Percentiles rank a stretch among this genome's conserved stretches.
Evolutionary conservation across 1,139 yeast species (phyloP).

Genomic region (Pichia sp.): DNA sequence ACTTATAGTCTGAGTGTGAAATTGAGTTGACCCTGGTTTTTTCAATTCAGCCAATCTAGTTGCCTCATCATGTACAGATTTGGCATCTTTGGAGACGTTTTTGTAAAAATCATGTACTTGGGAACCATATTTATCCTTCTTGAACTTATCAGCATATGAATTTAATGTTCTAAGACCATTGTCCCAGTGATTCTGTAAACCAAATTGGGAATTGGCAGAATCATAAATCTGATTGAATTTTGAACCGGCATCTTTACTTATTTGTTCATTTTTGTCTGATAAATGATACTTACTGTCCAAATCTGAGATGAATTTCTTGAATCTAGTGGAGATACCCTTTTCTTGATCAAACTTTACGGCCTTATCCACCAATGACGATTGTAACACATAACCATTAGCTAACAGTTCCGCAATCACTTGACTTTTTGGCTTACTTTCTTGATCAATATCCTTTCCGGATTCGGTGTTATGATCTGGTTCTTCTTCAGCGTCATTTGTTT

Average conservation of each 20-base stretch:
- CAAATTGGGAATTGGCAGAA: slow-evolving; percentile 31
- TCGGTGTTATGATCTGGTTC: slow-evolving; percentile 27
- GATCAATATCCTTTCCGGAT: slow-evolving; percentile 32
- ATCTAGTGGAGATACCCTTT: slow-evolving; percentile 52
- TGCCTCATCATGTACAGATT: slow-evolving; percentile 67
- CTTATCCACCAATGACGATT: slow-evolving; percentile 53
- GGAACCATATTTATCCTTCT: slow-evolving; percentile 35
- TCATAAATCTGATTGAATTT: slow-evolving; percentile 3
- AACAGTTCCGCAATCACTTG: slow-evolving; percentile 71
- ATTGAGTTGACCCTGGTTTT: slow-evolving; percentile 21
- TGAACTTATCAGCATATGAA: slow-evolving; percentile 39
- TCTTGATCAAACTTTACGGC: slow-evolving; percentile 57
- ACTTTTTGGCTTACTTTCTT: slow-evolving; percentile 72
- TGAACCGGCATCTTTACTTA: slow-evolving; percentile 17
- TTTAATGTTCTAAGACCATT: slow-evolving; percentile 30
- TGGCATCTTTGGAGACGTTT: slow-evolving; percentile 45
- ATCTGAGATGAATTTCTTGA: slow-evolving; percentile 44
- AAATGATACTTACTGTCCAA: slow-evolving; percentile 57
- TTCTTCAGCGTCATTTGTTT: slow-evolving; percentile 2
- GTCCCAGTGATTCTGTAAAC: slow-evolving; percentile 28
- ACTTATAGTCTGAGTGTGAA: slow-evolving; percentile 11
- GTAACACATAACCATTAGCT: slow-evolving; percentile 60
- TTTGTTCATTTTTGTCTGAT: slow-evolving; percentile 38
- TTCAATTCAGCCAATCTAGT: slow-evolving; percentile 56
- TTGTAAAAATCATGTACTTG: slow-evolving; percentile 45